These are phyloP conservation scores for Fusarium napiforme DNA, from an alignment of 2,329 filamentous ascomycete genomes.

Conservation along the genomic window DNA sequence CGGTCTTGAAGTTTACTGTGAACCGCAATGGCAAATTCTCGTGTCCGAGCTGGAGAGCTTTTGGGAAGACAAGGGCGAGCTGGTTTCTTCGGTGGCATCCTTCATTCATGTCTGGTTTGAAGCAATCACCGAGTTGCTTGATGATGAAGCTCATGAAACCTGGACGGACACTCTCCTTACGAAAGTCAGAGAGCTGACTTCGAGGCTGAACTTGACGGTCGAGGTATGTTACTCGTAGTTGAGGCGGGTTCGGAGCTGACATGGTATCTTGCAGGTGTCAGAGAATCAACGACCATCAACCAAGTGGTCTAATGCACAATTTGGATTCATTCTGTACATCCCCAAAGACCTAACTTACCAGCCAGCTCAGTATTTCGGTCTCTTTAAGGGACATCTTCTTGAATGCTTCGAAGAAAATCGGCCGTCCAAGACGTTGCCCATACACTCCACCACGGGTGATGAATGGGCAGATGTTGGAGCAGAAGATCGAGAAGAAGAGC, in stretches of 20 bases:
- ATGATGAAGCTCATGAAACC: constrained; percentile 52
- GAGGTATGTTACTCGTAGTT: constrained; percentile 46
- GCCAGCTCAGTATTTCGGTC: constrained; percentile 48
- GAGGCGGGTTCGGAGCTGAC: neutral
- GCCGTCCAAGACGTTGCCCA: constrained; percentile 15
- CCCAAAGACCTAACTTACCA: constrained; percentile 49
- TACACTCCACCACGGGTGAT: constrained; percentile 47
- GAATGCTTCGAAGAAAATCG: constrained; percentile 49
- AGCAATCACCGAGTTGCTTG: constrained; percentile 54
- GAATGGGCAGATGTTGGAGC: constrained; percentile 59
- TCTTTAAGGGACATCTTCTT: constrained; percentile 51
- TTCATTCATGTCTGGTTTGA: constrained; percentile 55
- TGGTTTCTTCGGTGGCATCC: constrained; percentile 50
- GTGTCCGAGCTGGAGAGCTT: constrained; percentile 50
- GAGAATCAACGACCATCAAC: constrained; percentile 47
- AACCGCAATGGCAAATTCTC: constrained; percentile 58
- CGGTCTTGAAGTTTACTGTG: constrained; percentile 53
- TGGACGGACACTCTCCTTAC: constrained; percentile 58
- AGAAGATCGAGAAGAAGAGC: constrained; percentile 36
- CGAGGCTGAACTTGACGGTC: constrained; percentile 50
- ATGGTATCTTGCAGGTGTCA: constrained; percentile 22
- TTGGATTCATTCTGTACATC: constrained; percentile 53
- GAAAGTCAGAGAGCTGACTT: constrained; percentile 36
- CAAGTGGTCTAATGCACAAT: constrained; percentile 51
- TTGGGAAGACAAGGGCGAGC: constrained; percentile 54